Percentiles rank a stretch among this genome's conserved stretches.
Evolutionary conservation across 2,329 filamentous ascomycete genomes (phyloP).

Genomic region (Rhinocladiella mackenziei): DNA sequence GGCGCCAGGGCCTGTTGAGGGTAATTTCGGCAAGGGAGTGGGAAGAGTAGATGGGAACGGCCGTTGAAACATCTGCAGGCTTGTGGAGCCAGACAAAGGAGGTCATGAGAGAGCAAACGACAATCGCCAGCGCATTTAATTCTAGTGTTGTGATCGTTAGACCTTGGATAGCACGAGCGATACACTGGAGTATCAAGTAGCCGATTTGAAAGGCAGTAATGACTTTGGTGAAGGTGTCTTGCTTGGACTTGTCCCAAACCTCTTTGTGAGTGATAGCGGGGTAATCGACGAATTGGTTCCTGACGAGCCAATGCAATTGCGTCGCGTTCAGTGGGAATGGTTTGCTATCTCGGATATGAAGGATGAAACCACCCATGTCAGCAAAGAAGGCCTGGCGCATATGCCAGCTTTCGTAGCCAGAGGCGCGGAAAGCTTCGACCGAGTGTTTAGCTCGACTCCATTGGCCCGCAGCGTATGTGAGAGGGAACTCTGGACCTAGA

Average conservation of each 20-base stretch:
- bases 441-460: conserved; percentile 35
- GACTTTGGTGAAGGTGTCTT: conserved; percentile 22
- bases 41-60: conserved; percentile 18
- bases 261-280: conserved; percentile 18
- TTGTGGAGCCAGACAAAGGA: conserved; percentile 33
- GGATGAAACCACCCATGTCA: conserved; percentile 41
- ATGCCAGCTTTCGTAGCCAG: conserved; percentile 36
- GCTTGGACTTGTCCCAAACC: conserved; percentile 30
- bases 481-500: conserved; percentile 39
- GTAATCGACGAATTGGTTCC: conserved; percentile 24
- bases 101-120: conserved; percentile 31
- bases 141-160: conserved; percentile 32
- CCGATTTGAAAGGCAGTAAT: conserved; percentile 14
- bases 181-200: conserved; percentile 26
- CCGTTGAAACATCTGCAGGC: conserved; percentile 31
- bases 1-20: conserved; percentile 27
- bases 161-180: conserved; percentile 22
- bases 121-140: conserved; percentile 31
- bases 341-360: conserved; percentile 32
- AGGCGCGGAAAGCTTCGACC: conserved; percentile 30
- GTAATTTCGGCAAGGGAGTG: conserved; percentile 27
- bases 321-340: conserved; percentile 39
- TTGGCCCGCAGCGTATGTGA: conserved; percentile 37
- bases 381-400: conserved; percentile 41
- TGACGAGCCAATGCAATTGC: conserved; percentile 32